These are phyloP conservation scores for Hypericum androsaemum DNA, from an alignment of 345 rosid genomes.

Conservation along the genomic window DNA sequence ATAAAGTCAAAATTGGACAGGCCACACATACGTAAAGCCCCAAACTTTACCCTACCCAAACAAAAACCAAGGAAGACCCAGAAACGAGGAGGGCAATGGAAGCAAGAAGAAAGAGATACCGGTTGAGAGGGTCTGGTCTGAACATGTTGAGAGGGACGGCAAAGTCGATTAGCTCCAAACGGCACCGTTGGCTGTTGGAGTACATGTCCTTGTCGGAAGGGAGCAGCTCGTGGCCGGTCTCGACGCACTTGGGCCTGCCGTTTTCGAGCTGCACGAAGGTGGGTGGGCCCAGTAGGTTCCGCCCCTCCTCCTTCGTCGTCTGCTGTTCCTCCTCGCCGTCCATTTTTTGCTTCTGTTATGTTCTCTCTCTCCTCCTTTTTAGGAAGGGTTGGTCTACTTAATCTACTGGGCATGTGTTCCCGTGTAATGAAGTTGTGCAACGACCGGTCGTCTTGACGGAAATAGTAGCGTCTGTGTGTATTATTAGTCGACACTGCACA, in stretches of 20 bases:
- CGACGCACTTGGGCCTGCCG: conserved; percentile 68
- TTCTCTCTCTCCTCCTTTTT: too few relatives aligned
- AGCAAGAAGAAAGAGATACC: conserved; percentile 27
- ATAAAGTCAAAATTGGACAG: too few relatives aligned
- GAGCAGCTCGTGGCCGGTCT: conserved; percentile 79
- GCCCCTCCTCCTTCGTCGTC: conserved; percentile 35
- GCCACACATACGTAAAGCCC: not conserved
- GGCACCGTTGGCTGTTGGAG: conserved; percentile 64
- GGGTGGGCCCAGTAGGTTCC: conserved; percentile 49
- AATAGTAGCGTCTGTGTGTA: too few relatives aligned
- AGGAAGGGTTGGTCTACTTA: too few relatives aligned
- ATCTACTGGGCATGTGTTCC: too few relatives aligned
- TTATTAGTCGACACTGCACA: too few relatives aligned
- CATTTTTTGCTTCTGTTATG: not conserved
- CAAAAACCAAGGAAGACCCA: not conserved
- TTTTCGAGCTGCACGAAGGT: conserved; percentile 48
- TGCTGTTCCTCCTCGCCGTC: conserved; percentile 20
- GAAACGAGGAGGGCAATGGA: not conserved
- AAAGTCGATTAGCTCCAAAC: conserved; percentile 72
- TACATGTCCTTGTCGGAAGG: conserved; percentile 57
- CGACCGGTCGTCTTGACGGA: too few relatives aligned
- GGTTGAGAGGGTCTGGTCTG: conserved; percentile 52
- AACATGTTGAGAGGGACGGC: conserved; percentile 84
- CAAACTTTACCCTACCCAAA: conserved; percentile 8
- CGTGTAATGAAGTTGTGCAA: too few relatives aligned